Evolutionary conservation across 495 filamentous ascomycete species (phyloP), one percentile per base, ranked within the genome.

Genomic region (Cenococcum geophilum): DNA sequence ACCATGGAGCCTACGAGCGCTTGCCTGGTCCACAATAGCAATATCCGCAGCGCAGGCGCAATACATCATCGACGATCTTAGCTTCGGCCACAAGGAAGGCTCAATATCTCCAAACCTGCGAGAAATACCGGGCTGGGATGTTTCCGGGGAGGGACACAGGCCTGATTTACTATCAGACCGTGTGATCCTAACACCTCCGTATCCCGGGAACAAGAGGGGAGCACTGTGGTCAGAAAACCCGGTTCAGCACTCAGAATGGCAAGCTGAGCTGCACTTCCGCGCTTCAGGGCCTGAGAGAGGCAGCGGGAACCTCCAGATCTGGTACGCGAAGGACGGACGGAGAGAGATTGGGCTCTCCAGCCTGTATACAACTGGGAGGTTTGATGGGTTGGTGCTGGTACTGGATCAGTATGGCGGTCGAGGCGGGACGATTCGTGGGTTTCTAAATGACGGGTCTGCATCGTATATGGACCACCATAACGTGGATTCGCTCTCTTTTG

Each of bases 301-400:
- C 35, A 83, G 87, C 32, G 93, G 93, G 48, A 97, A 95, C 74
- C 79, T 98, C 60, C 89, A 96, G 70, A 77, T 98, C 64, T 98
- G 95, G 95, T 90, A 92, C 71, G 84, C 83, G 18, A 86, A 88
- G 63, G 83, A 89, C 55, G 89, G 89, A 49, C 76, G 80, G 63
- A 72, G 76, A 64, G 76, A 76, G 20, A 75, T 95, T 57, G 85
- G 85, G 53, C 79, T 85, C 4, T 79, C 83, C 18, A 92, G 87
- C 71, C 82, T 97, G 59, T 95, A 96, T 71, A 93, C 88, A 5
- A 83, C 86, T 25, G 83, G 82, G 25, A 79, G 79, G 43, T 97
- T 92, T 64, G 93, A 98, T 65, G 93, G 93, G 25, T 77, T 98
- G 66, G 91, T 81, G 14, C 75, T 98, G 55, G 85, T 93, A 16